A percentile compares a stretch with the other conserved stretches of the same genome.
These are phyloP conservation scores for Conticribra weissflogii DNA, from an alignment of 108 stramenopile species.

Conservation along the genomic window DNA sequence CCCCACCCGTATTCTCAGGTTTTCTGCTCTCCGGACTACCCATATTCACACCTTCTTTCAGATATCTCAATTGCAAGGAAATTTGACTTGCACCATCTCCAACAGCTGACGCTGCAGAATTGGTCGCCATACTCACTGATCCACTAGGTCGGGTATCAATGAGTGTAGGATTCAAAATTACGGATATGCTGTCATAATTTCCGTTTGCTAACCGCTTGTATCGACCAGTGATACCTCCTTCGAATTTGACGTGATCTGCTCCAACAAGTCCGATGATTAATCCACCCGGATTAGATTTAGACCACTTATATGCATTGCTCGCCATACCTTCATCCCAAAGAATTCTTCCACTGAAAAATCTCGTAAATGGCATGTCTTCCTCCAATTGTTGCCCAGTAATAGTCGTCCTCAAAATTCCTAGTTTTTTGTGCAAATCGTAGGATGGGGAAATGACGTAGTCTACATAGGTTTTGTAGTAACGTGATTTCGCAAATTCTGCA, in stretches of 20 bases:
- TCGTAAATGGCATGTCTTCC: conserved; percentile 65
- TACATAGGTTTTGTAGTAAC: conserved; percentile 61
- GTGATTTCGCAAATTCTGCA: conserved; percentile 53
- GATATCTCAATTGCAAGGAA: conserved; percentile 69
- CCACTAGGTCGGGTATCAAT: conserved; percentile 79
- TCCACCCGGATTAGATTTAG: conserved; percentile 52
- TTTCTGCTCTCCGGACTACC: conserved; percentile 34
- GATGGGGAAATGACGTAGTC: conserved; percentile 71
- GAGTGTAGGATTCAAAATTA: conserved; percentile 71
- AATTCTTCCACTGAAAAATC: conserved; percentile 74
- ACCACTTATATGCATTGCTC: conserved; percentile 55
- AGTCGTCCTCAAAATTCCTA: conserved; percentile 65
- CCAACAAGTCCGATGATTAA: conserved; percentile 73
- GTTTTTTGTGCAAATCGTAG: conserved; percentile 60
- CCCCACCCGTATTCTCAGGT: conserved; percentile 63
- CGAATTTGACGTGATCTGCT: conserved; percentile 82
- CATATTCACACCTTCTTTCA: conserved; percentile 66
- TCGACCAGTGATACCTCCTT: conserved; percentile 70
- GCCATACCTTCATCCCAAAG: conserved; percentile 89
- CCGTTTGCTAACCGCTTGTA: conserved; percentile 50
- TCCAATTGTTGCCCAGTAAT: conserved; percentile 67
- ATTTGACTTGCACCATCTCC: conserved; percentile 50
- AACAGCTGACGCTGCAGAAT: conserved; percentile 31
- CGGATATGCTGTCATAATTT: conserved; percentile 48
- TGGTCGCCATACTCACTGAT: conserved; percentile 30